Evolutionary conservation across 345 rosid species (phyloP).

Genomic region (Rhodamnia argentea): DNA sequence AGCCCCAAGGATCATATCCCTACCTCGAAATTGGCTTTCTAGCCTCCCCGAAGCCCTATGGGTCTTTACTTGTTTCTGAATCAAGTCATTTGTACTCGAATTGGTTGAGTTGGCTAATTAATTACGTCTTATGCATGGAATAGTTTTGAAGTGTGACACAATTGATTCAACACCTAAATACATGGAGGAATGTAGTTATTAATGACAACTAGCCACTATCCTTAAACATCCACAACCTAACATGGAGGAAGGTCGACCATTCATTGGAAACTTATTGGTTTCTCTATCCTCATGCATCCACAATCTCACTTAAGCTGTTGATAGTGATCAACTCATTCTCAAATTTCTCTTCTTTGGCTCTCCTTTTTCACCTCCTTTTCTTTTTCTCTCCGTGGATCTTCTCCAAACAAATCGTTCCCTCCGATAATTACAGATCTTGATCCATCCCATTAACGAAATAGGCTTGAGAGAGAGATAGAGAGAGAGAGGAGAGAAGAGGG

Average conservation of each 20-base stretch:
- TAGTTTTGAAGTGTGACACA: neutral
- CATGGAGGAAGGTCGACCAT: neutral
- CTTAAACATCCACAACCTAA: neutral
- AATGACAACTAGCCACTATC: neutral
- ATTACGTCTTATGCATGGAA: neutral
- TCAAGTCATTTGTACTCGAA: too few relatives aligned
- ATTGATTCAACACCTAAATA: neutral
- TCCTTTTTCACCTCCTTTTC: neutral
- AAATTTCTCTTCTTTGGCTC: neutral
- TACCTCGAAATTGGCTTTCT: too few relatives aligned
- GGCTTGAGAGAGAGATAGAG: neutral
- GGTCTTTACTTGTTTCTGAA: too few relatives aligned
- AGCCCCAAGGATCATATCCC: too few relatives aligned
- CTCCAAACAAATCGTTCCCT: neutral
- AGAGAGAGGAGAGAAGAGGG: conserved; percentile 10
- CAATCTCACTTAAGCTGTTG: neutral
- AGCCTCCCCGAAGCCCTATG: too few relatives aligned
- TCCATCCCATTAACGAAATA: neutral
- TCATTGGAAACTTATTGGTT: neutral
- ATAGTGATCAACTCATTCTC: neutral
- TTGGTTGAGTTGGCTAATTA: too few relatives aligned
- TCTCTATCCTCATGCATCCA: neutral
- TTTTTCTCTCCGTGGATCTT: neutral
- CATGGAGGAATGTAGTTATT: neutral
- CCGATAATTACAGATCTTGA: neutral